Evolutionary conservation across 768 basidiomycete species (phyloP), one percentile per base, ranked within the genome.

Genomic region (Dioszegia crocea): DNA sequence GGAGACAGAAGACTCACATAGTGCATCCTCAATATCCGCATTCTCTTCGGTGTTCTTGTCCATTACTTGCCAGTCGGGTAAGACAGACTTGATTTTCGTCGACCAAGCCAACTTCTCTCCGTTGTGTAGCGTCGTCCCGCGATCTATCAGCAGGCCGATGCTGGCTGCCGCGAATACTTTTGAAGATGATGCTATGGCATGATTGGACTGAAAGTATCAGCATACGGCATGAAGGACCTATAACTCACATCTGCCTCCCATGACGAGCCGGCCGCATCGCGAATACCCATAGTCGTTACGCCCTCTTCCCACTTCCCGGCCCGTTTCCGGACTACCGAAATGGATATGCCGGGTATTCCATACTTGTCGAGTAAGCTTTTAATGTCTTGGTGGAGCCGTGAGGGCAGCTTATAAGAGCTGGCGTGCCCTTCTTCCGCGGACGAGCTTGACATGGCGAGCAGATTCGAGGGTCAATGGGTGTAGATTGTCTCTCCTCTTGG

Each of bases 181-280:
- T 1, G 71, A 71, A 47, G 70, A 75, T 23, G 70, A 72, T 1
- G 70, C 76, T 46, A 77, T 72, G 9, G 57, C 49, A 16, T 46
- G 45, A 6, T 24, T 23, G 11, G 45, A 46, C 45, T 46, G n/a
- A 27, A 3, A 9, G 8, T 16, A 43, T 43, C n/a, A 43, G 40
- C 40, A 17, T 43, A 43, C 40, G 40, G 14, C 40, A 21, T 5
- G n/a, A 17, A 43, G 5, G 5, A 17, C 16, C n/a, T 6, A 43
- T 33, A 21, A 17, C 40, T 43, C 40, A 46, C 45, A 27, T 46
- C 49, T 33, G 27, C 49, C 31, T 50, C 31, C 29, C 29, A 50
- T 21, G 49, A 16, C 11, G 30, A 50, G 10, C 49, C 49, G 17
- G 5, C 14, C 1, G 12, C n/a, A 11, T 38, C 31, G 9, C 49